Percentiles rank a stretch among this genome's conserved stretches.
Evolutionary conservation across 345 rosid genomes (phyloP).

Genomic region (Hibiscus trionum): DNA sequence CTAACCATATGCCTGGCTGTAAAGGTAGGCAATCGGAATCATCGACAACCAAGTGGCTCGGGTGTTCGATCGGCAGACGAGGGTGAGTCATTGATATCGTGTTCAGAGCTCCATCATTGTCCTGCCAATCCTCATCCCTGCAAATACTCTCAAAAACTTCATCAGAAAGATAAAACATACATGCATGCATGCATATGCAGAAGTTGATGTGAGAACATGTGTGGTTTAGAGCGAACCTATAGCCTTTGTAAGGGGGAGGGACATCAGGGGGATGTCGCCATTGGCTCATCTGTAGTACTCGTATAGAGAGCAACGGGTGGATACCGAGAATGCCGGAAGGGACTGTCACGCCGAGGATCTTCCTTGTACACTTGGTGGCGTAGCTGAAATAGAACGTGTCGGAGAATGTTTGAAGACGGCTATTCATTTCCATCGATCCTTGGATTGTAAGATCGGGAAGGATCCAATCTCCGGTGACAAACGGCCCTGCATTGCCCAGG

Average conservation of each 20-base stretch:
- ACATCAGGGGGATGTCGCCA: constrained; percentile 67
- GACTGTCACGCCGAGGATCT: constrained; percentile 52
- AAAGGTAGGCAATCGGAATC: constrained; percentile 61
- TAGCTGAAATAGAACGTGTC: constrained; percentile 87
- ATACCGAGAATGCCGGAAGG: constrained; percentile 72
- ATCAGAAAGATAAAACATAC: no score
- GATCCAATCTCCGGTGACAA: constrained; percentile 83
- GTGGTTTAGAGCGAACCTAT: constrained; percentile 39
- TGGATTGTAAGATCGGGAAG: constrained; percentile 92
- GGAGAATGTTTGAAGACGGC: constrained; percentile 56
- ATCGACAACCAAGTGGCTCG: constrained; percentile 33
- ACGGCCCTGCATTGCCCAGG: constrained; percentile 75
- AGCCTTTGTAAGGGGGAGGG: constrained; percentile 80
- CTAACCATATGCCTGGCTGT: constrained; percentile 89
- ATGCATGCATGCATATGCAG: background rate
- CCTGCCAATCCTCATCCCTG: constrained; percentile 97
- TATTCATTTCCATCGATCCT: constrained; percentile 58
- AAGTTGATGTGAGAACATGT: no score
- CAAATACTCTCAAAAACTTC: background rate
- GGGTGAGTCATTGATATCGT: constrained; percentile 96
- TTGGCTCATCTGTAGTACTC: constrained; percentile 80
- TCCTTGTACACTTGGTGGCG: constrained; percentile 73
- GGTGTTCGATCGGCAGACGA: constrained; percentile 68
- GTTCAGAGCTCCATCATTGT: constrained; percentile 94
- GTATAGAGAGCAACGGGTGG: constrained; percentile 75